Percentiles rank a stretch among this genome's conserved stretches.
Evolutionary conservation across 225 moss, liverwort and hornwort species (phyloP).

Genomic region (Physcomitrium patens): DNA sequence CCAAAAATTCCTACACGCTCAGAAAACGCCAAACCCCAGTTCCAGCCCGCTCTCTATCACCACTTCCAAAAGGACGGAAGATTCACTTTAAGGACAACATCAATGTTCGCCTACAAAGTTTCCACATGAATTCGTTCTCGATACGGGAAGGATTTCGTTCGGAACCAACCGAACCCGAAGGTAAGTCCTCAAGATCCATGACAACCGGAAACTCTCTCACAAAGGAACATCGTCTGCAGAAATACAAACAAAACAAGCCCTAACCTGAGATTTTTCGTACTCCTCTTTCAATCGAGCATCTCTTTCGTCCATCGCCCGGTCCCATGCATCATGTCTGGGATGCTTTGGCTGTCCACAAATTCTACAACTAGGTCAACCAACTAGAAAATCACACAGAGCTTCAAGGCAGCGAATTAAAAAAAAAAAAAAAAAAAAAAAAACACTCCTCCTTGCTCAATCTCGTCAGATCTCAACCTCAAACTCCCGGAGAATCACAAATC

Average conservation of each 20-base stretch:
- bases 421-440: too few relatives aligned
- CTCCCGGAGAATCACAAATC: background rate
- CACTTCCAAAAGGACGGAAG: too few relatives aligned
- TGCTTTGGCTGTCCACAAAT: constrained; percentile 69
- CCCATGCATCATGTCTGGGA: constrained; percentile 61
- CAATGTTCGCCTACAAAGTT: too few relatives aligned
- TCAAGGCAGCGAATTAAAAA: background rate
- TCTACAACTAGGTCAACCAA: constrained; percentile 1
- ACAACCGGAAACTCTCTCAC: background rate
- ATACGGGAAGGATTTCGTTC: too few relatives aligned
- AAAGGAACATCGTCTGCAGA: background rate
- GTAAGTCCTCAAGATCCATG: background rate
- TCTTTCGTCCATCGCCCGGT: constrained; percentile 61
- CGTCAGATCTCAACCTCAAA: background rate
- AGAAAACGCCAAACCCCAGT: too few relatives aligned
- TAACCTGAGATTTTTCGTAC: constrained; percentile 23
- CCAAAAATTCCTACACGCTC: too few relatives aligned
- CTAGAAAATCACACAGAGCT: background rate
- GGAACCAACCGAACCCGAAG: too few relatives aligned
- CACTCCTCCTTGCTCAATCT: background rate
- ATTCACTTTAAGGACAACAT: too few relatives aligned
- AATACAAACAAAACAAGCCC: background rate
- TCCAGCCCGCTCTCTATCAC: too few relatives aligned
- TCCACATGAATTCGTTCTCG: too few relatives aligned
- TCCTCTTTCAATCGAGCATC: constrained; percentile 59